Evolutionary conservation across 164 flowering plant species (phyloP), one percentile per base, ranked within the genome.

Genomic region (Dillenia turbinata): DNA sequence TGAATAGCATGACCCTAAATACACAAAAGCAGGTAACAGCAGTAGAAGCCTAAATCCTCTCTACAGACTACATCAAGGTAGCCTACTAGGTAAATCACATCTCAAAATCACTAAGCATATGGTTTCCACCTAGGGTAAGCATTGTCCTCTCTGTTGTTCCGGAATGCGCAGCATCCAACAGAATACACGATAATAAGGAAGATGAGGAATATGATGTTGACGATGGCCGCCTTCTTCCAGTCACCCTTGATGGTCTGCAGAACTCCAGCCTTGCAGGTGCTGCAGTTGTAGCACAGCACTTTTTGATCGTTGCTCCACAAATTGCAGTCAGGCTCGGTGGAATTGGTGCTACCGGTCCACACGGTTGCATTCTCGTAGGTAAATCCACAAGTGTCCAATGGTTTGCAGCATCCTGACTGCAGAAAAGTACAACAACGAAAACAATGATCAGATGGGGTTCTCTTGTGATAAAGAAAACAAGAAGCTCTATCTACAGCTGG

Each of bases 381-480:
- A 66, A 81, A 85, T 1, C 43, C 44, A 56, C 90, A 85, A n/a
- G 60, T 54, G 26, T 72, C 64, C 8, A 87, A 61, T 40, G 90
- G 90, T 70, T 83, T 85, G 49, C 90, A 85, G 78, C 90, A 85
- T 44, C 90, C 87, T 15, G 87, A 83, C 90, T 85, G 80, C 56
- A 67, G 40, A 5, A 19, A 26, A 33, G 40, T 33, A 33, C 40
- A 33, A 33, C 7, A 33, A 33, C 6, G 40, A 33, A 33, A 33
- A 33, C 6, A 6, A 33, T 33, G 40, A 0, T 33, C 40, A 33
- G 40, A 5, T 33, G 40, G 7, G 40, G 40, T 26, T 26, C 5
- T 2, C 40, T 24, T 3, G 40, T 33, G 40, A 33, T 5, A 33
- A 33, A 33, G 40, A 33, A 33, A 33, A 33, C 40, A 33, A 26